Base-by-base conservation (phyloP, 306 rosid genomes). In the Rosa multiflora region DNA sequence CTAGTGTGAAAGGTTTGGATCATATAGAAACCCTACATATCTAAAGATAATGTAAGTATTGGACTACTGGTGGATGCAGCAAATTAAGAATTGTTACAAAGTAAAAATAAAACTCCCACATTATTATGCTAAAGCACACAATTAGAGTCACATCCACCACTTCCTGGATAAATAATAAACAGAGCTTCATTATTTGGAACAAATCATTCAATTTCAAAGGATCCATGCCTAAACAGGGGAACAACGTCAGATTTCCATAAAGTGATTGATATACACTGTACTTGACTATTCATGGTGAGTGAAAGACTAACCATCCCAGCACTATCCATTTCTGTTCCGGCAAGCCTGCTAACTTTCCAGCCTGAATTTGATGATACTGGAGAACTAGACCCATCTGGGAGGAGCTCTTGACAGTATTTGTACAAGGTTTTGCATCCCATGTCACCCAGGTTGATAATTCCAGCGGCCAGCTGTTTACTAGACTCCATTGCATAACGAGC, bases 401-500 rank as follows among this genome's bases (percentile, higher is more conserved):
- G 91, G 77, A 90, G 85, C 70, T 94, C 94, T 29, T 91, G 97
- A 87, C 86, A 91, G 85, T 90, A 91, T 78, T 89, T 88, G 43
- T 81, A 87, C 74, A 81, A 75, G 18, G 85, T 76, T 83, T 82
- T 85, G 72, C 80, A 85, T 51, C 91, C 91, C 81, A 80, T 48
- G 79, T 84, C 88, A 59, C 90, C 85, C 49, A 87, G 75, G 80
- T 78, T 91, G 79, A 87, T 76, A 73, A 90, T 83, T 85, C 93
- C 93, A 75, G 96, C 70, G 70, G 98, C 98, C 78, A 94, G 86
- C 70, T 94, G 93, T 80, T 87, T 93, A 82, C 97, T 82, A 81
- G 95, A 90, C 71, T 90, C 97, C 98, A 91, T 81, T 76, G 98
- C 97, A 89, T 86, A 94, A 47, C 90, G 96, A 83, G 98, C 97